Evolutionary conservation across 2,329 filamentous ascomycete genomes (phyloP), one percentile per base, ranked within the genome.

Genomic region (Beauveria medogensis): DNA sequence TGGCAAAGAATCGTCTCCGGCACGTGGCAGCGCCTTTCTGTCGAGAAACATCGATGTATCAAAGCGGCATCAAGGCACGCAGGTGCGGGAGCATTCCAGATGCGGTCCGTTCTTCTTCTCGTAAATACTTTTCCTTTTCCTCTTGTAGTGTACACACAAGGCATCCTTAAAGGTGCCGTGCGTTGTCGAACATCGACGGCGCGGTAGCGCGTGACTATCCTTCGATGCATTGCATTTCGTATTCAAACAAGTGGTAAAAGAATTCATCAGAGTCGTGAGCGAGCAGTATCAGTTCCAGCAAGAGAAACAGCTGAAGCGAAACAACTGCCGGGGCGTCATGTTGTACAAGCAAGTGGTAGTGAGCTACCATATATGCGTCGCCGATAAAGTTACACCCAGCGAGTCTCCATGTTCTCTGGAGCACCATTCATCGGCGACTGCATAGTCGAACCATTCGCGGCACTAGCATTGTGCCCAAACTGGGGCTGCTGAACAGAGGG

Each of bases 251-350:
- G 67, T 68, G 65, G 60, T 64, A 67, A 72, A 71, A 66, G 69
- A 72, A 74, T 69, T 77, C 74, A 69, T 77, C 69, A 76, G 69
- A 69, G 64, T 74, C 72, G 69, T 73, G 64, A 72, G 67, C 67
- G 67, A 69, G 68, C 68, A 70, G 69, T 67, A 69, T 69, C 64
- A 69, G 66, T 67, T 64, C 65, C 30, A 28, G 61, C 55, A 43
- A 37, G 44, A 55, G 51, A 43, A 58, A 30, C 44, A 47, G 44
- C 41, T 28, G 47, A 55, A 62, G 52, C 55, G 41, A 60, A 46
- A 53, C 54, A 59, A 41, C 53, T 56, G 53, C 46, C 51, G 64
- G 64, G 44, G 34, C 64, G 67, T 70, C 70, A 67, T 62, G 60
- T 68, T 70, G 64, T 74, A 74, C 72, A 75, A 68, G 66, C 64